Evolutionary conservation across 441 rosid genomes (phyloP).

Genomic region (Capsella rubella): DNA sequence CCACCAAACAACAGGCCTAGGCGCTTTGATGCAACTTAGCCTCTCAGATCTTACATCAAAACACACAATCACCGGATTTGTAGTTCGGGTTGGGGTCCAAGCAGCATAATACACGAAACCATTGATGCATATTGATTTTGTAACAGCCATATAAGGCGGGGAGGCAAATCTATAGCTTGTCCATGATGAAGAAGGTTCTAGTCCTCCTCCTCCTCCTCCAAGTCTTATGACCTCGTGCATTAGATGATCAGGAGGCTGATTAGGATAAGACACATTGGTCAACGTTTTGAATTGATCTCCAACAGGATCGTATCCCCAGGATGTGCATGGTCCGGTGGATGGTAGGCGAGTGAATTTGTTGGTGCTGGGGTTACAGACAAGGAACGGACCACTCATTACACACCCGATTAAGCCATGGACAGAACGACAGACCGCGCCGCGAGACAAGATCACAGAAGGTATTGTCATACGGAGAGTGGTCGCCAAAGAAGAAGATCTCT

Average conservation of each 20-base stretch:
- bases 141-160: not conserved
- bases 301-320: constrained; percentile 24
- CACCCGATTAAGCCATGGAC: not conserved
- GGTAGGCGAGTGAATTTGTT: not conserved
- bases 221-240: not conserved
- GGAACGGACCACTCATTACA: not conserved
- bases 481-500: not conserved
- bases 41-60: not conserved
- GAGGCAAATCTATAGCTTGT: not conserved
- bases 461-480: not conserved
- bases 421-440: not conserved
- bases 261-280: not conserved
- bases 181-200: not conserved
- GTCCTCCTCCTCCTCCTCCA: not conserved
- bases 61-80: not conserved
- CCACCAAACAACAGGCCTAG: not conserved
- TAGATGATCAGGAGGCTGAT: not conserved
- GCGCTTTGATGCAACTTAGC: not conserved
- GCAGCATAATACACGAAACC: not conserved
- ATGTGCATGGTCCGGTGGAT: not conserved
- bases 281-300: constrained; percentile 1
- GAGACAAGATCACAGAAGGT: not conserved
- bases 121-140: not conserved
- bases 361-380: constrained; percentile 21
- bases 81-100: not conserved